These are phyloP conservation scores for Metarhizium brunneum DNA, from an alignment of 2,329 filamentous ascomycete genomes.

Conservation along the genomic window DNA sequence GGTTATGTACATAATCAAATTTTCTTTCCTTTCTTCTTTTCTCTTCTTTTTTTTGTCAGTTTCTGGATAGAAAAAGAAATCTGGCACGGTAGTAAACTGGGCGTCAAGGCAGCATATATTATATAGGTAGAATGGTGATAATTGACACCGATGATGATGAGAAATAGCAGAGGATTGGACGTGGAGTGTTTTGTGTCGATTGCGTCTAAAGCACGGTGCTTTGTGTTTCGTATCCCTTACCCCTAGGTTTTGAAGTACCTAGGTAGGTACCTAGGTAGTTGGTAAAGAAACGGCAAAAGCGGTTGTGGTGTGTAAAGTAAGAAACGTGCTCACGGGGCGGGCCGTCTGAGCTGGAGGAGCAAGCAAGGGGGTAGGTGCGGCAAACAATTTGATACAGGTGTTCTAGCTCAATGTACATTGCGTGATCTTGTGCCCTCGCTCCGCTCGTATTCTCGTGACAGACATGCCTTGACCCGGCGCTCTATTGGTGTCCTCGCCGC, in stretches of 20 bases:
- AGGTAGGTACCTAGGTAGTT: too few relatives aligned
- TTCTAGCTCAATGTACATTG: neutral
- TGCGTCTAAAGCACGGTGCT: neutral
- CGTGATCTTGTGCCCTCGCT: neutral
- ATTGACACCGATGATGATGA: neutral
- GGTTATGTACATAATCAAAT: neutral
- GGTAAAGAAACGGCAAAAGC: too few relatives aligned
- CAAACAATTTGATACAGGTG: neutral
- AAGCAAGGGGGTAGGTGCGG: neutral
- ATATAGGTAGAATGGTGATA: neutral
- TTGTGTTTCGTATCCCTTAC: neutral
- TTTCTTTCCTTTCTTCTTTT: neutral
- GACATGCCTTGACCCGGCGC: too few relatives aligned
- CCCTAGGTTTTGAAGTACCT: too few relatives aligned
- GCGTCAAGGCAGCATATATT: neutral
- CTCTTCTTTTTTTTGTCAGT: neutral
- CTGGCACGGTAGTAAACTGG: neutral
- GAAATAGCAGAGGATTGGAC: neutral
- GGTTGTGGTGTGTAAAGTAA: neutral
- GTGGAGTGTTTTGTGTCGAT: neutral
- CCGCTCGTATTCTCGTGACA: neutral
- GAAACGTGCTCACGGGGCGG: neutral
- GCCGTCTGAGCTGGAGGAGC: neutral
- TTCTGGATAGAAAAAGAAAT: slow-evolving; percentile 4
- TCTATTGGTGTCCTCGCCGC: too few relatives aligned